phyloP scores from a whole-genome alignment of 2,329 filamentous ascomycete genomes.

The Fusarium anguioides region DNA sequence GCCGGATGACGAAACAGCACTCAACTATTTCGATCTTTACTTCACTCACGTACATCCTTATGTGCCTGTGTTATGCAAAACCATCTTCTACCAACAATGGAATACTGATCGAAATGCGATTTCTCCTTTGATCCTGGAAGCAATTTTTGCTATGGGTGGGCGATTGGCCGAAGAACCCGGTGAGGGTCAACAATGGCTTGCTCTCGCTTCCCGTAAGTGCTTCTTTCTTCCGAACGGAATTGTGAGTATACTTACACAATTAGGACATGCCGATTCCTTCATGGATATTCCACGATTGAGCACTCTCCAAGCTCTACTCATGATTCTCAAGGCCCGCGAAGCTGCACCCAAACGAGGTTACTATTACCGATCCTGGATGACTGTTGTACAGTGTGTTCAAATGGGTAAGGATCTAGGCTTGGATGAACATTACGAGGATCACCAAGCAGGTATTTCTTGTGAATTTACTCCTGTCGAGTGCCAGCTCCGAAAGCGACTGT shows the following conservation, averaged over 20 bases:
- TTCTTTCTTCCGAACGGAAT: background rate
- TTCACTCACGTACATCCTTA: constrained; percentile 94
- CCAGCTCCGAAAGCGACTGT: constrained; percentile 84
- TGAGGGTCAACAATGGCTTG: constrained; percentile 92
- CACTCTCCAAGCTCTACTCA: constrained; percentile 88
- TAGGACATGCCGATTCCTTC: constrained; percentile 91
- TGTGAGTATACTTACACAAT: constrained; percentile 32
- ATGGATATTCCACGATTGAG: constrained; percentile 91
- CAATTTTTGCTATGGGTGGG: constrained; percentile 89
- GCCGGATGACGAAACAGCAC: constrained; percentile 84
- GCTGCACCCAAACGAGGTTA: constrained; percentile 93
- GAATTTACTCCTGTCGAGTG: constrained; percentile 78
- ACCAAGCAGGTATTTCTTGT: constrained; percentile 78
- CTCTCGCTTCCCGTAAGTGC: constrained; percentile 80
- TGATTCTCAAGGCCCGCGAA: constrained; percentile 91
- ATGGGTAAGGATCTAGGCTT: constrained; percentile 94
- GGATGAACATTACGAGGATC: constrained; percentile 85
- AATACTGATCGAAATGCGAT: constrained; percentile 82
- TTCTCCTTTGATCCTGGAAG: constrained; percentile 88
- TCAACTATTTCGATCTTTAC: constrained; percentile 90
- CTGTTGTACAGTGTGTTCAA: constrained; percentile 87
- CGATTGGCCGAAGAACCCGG: constrained; percentile 84
- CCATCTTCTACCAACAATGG: constrained; percentile 90
- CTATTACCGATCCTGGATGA: constrained; percentile 98
- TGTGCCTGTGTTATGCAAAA: constrained; percentile 86